Base-by-base conservation (phyloP, 495 filamentous ascomycete genomes). In the Aspergillus ellipticus region DNA sequence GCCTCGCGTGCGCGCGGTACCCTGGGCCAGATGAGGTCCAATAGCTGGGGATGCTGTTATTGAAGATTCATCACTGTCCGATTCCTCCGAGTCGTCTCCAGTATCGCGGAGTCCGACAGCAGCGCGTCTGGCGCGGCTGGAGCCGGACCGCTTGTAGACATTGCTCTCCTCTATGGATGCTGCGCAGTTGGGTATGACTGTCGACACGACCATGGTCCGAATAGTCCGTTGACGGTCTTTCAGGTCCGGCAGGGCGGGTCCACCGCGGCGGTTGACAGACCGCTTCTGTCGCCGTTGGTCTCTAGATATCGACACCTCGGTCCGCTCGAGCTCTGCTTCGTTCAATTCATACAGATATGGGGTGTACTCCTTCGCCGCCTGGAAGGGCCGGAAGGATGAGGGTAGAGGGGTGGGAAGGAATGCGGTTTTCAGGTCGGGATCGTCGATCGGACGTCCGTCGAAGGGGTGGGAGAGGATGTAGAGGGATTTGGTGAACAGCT, bases 211-310 rank as follows among this genome's bases (percentile, higher is more conserved):
- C 58, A 95, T 76, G 0, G 91, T 96, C 13, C 94, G 84, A 52
- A 97, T 91, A 2, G 93, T 96, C 39, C 92, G 83, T 66, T 90
- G 91, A 35, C 93, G 83, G 63, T 98, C 95, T 66, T 97, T 97
- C 28, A 98, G 82, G 74, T 98, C 94, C 11, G 94, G 94, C 37
- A 98, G 75, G 54, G 89, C 86, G n/a, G 95, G 94, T 0, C 94
- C 94, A 56, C 94, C 94, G 51, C 94, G 85, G 46, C 94, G 84
- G 66, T 96, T 97, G 53, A 96, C 88, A 4, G 92, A 96, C 35
- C 94, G 85, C 74, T 97, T 97, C 73, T 96, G 92, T 48, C 93
- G 82, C 54, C 94, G 82, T 70, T 96, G 90, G 67, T 98, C 94
- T 61, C 94, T 82, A 24, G 92, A 92, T 53, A 96, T 88, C 41